phyloP scores from a whole-genome alignment of 139 green algal genomes.

The Astrephomene gubernaculifera region DNA sequence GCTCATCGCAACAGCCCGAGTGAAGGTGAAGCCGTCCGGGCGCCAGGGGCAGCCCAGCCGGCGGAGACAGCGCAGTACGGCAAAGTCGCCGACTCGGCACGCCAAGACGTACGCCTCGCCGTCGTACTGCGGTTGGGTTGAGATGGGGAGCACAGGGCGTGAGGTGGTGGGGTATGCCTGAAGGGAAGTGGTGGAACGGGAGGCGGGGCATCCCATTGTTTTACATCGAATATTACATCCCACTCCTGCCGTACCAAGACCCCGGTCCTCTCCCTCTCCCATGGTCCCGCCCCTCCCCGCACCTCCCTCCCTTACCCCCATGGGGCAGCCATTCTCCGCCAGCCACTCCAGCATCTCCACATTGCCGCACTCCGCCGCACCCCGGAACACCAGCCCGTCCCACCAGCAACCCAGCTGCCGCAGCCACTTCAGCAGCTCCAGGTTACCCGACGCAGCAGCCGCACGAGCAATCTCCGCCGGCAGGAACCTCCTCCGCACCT shows the following conservation, averaged over 20 bases:
- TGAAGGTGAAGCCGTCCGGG: not conserved
- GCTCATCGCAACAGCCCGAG: not conserved
- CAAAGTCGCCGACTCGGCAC: not conserved
- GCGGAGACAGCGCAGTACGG: constrained; percentile 8
- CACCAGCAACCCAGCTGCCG: not conserved
- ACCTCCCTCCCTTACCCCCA: not conserved
- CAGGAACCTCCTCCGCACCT: not conserved
- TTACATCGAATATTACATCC: not conserved
- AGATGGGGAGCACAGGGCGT: too few relatives aligned
- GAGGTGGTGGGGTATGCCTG: not conserved
- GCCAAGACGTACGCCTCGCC: not conserved
- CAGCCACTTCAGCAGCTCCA: constrained; percentile 6
- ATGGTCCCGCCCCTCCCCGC: not conserved
- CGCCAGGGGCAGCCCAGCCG: constrained; percentile 6
- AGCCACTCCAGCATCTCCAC: constrained; percentile 25
- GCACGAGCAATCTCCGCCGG: not conserved
- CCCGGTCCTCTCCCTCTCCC: not conserved
- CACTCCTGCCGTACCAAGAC: not conserved
- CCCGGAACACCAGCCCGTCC: not conserved
- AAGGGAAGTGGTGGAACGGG: not conserved
- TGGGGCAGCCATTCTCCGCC: not conserved
- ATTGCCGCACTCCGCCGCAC: not conserved
- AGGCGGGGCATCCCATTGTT: not conserved
- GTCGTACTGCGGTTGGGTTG: not conserved
- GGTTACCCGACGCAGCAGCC: not conserved